Percentiles rank a stretch among this genome's conserved stretches.
Conservation (phyloP, 129 eudicot genomes). For the Flaveria trinervia region DNA sequence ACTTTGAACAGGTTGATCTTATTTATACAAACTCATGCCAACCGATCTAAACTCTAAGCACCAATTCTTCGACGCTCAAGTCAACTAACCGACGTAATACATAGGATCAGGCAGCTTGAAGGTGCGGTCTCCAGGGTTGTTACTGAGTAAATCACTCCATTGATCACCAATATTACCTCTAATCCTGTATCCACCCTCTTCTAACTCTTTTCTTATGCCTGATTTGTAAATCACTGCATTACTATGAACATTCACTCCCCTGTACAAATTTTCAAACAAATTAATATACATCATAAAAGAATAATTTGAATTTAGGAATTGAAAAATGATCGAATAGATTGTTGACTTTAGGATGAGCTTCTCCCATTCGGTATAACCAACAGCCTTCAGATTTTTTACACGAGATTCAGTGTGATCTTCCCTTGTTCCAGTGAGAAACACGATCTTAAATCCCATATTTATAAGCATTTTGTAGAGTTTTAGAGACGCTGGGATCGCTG, state of each 20-base stretch:
- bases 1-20: neutral
- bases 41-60: neutral
- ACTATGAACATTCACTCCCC: neutral
- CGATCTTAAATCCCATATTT: slow-evolving; percentile 38
- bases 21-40: neutral
- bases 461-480: slow-evolving; percentile 38
- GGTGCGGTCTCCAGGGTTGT: slow-evolving; percentile 33
- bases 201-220: slow-evolving; percentile 40
- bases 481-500: slow-evolving; percentile 41
- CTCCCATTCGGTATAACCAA: slow-evolving; percentile 47
- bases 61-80: neutral
- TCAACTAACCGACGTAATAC: slow-evolving; percentile 39
- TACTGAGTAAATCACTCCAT: slow-evolving; percentile 55
- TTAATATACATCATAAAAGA: too few relatives aligned
- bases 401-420: slow-evolving; percentile 21
- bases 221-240: slow-evolving; percentile 41
- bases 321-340: neutral
- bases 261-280: neutral
- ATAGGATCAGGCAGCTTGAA: slow-evolving; percentile 55
- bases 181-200: slow-evolving; percentile 45
- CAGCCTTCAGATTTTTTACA: slow-evolving; percentile 27
- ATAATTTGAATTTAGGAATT: neutral
- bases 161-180: slow-evolving; percentile 61
- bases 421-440: slow-evolving; percentile 42
- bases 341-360: slow-evolving; percentile 43